Percentiles rank a stretch among this genome's conserved stretches.
These are phyloP conservation scores for Trichoderma gamsii DNA, from an alignment of 495 filamentous ascomycete genomes.

Conservation along the genomic window DNA sequence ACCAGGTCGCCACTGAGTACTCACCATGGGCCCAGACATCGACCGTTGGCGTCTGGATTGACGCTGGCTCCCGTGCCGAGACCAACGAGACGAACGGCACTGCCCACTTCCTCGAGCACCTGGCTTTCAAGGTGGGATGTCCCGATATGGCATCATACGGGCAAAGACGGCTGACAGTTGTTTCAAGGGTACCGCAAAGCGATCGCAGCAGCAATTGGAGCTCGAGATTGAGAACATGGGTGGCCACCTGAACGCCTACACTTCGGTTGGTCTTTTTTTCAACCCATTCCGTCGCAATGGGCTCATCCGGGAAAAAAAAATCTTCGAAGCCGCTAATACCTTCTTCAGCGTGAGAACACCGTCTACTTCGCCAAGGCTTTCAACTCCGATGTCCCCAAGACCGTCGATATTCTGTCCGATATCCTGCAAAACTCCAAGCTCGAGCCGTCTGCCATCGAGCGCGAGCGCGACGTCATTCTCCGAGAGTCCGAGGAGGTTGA, in stretches of 20 bases:
- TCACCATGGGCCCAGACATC: constrained; percentile 98
- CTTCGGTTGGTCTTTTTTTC: constrained; percentile 66
- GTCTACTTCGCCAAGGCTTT: constrained; percentile 99
- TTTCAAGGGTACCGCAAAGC: constrained; percentile 73
- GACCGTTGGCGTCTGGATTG: constrained; percentile 98
- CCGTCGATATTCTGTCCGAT: constrained; percentile 96
- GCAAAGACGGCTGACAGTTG: constrained; percentile 21
- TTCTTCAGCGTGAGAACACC: constrained; percentile 83
- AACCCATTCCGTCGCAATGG: constrained; percentile 20
- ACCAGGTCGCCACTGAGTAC: constrained; percentile 91
- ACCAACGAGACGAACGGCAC: constrained; percentile 98
- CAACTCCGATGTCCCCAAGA: constrained; percentile 91
- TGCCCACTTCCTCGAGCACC: constrained; percentile 97
- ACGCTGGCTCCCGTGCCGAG: constrained; percentile 96
- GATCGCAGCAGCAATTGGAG: constrained; percentile 93
- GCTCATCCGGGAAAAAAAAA: constrained; percentile 6
- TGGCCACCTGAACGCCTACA: constrained; percentile 98
- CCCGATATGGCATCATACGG: constrained; percentile 14
- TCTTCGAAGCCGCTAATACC: constrained; percentile 30
- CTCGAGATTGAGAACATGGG: constrained; percentile 99
- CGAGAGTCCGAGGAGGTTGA: constrained; percentile 99
- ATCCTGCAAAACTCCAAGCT: constrained; percentile 99
- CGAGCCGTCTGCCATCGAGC: constrained; percentile 84
- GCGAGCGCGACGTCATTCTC: constrained; percentile 95
- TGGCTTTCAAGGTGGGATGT: constrained; percentile 88